Conservation (phyloP, 257 asterid species). For the Nicotiana noctiflora region DNA sequence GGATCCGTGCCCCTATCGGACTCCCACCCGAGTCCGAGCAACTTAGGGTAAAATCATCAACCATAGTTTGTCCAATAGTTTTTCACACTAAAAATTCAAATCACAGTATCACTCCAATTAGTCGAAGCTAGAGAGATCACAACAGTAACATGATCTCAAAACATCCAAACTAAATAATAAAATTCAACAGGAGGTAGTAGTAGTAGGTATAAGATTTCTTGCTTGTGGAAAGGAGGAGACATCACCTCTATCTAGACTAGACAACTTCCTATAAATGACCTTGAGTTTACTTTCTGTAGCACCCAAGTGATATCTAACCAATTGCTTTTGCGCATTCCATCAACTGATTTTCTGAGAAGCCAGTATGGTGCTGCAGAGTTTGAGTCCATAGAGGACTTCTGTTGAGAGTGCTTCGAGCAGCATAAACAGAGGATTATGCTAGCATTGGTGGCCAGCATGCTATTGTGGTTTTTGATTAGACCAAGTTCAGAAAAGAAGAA, state of each 20-base stretch:
- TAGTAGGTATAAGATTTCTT: constrained; percentile 18
- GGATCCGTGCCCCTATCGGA: too few species aligned
- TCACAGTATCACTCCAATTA: not conserved
- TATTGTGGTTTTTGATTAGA: constrained; percentile 29
- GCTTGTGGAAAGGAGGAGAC: constrained; percentile 75
- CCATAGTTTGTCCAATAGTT: not conserved
- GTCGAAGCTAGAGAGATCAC: not conserved
- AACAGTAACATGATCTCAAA: not conserved
- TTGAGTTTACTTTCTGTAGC: constrained; percentile 52
- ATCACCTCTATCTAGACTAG: constrained; percentile 43
- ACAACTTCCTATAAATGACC: constrained; percentile 52
- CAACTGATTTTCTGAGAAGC: constrained; percentile 50
- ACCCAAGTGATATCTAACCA: constrained; percentile 49
- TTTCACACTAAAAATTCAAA: not conserved
- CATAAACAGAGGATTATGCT: constrained; percentile 72
- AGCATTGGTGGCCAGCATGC: constrained; percentile 46
- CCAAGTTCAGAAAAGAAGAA: constrained; percentile 78
- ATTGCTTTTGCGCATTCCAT: constrained; percentile 51
- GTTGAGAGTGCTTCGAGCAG: constrained; percentile 64
- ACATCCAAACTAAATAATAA: not conserved
- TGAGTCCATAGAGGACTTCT: constrained; percentile 54
- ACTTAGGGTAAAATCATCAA: not conserved
- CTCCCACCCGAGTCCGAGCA: too few species aligned
- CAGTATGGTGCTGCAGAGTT: constrained; percentile 68
- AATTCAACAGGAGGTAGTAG: not conserved